Evolutionary conservation across 2,329 filamentous ascomycete genomes (phyloP), one percentile per base, ranked within the genome.

Genomic region (Diaporthe ampelina): DNA sequence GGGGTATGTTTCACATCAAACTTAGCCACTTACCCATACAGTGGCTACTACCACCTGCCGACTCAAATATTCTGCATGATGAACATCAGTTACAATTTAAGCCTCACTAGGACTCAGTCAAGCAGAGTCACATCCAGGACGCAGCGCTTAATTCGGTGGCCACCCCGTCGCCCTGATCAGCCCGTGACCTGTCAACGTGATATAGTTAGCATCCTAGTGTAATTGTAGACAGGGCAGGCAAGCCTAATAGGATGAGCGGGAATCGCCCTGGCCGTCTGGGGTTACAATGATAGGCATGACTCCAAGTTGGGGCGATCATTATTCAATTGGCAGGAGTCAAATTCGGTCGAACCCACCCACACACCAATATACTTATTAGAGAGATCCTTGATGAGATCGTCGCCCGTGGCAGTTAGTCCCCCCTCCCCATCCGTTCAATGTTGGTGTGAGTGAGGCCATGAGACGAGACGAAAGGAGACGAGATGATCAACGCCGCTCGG

Each of bases 21-120:
- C 45, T 37, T 67, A 67, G 61, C 61, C 61, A 52, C 61, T 67
- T 52, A 67, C 61, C 61, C 61, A 52, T 52, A 67, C 45, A 67
- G 21, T 37, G 61, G 45, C 61, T 52, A 37, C 45, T 52, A 52
- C 61, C 29, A 67, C 61, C 61, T 67, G 61, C 61, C 61, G 52
- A 52, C 61, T 67, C 61, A 10, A 67, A 37, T 52, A 50, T 29
- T 24, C 35, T 37, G 61, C 45, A 67, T 67, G n/a, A 52, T 67
- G 61, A 67, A 67, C 61, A 67, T 67, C 45, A 67, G 52, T 67
- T 67, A 37, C 29, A 52, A 37, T 67, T 52, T 52, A 67, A 67
- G 61, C 61, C 61, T 52, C 32, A 45, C 61, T 52, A 67, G 45
- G 29, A 29, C 45, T 37, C 61, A 15, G 29, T 35, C 21, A 6